phyloP scores from a whole-genome alignment of 352 stramenopile genomes.

The Phytophthora tubulina region DNA sequence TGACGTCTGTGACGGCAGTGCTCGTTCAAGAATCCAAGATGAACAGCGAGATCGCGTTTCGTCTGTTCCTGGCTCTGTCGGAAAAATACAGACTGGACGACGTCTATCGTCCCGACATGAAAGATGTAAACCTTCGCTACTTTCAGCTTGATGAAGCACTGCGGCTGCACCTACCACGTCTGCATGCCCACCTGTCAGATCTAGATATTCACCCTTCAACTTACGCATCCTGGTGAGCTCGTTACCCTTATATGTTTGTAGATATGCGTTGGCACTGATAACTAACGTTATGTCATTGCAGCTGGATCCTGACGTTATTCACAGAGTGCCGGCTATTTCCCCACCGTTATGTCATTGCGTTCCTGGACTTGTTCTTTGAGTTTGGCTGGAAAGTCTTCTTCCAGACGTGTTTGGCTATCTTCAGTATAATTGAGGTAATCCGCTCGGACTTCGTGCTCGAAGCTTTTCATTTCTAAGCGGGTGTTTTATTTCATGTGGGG shows the following conservation, averaged over 20 bases:
- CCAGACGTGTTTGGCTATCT: constrained; percentile 52
- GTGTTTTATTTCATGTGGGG: not conserved
- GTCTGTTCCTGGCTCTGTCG: constrained; percentile 57
- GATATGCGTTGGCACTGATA: not conserved
- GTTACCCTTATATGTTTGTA: not conserved
- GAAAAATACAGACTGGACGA: constrained; percentile 63
- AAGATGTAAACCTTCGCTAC: constrained; percentile 62
- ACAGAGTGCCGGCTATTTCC: constrained; percentile 57
- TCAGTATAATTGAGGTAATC: constrained; percentile 48
- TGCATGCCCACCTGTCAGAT: constrained; percentile 59
- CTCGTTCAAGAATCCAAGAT: constrained; percentile 59
- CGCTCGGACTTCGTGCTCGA: no score
- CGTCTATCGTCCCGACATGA: constrained; percentile 60
- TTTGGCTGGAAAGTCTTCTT: constrained; percentile 64
- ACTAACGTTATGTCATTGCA: constrained; percentile 17
- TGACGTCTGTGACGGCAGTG: constrained; percentile 56
- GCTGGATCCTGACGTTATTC: constrained; percentile 67
- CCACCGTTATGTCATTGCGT: constrained; percentile 47
- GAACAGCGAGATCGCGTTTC: constrained; percentile 58
- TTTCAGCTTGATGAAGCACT: constrained; percentile 61
- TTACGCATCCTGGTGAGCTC: constrained; percentile 56
- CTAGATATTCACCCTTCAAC: constrained; percentile 55
- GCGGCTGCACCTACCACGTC: constrained; percentile 44
- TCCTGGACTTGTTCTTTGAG: constrained; percentile 62
- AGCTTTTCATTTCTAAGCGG: not conserved